Evolutionary conservation across 2,329 filamentous ascomycete genomes (phyloP), one percentile per base, ranked within the genome.

Genomic region (Ophiostoma piceae): DNA sequence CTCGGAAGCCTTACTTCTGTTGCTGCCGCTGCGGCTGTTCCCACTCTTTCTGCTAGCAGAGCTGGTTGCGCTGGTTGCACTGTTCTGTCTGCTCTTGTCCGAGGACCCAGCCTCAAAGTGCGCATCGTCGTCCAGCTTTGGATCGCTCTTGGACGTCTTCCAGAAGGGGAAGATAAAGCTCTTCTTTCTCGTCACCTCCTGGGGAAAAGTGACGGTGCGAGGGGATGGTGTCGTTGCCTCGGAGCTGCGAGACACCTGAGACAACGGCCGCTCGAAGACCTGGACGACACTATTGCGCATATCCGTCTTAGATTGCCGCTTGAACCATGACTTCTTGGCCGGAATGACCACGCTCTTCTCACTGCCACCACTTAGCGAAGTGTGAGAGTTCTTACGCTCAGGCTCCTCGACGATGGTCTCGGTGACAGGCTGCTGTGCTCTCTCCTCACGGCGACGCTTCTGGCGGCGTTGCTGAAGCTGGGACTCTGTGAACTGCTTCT

Each of bases 151-250:
- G 35, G 73, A 77, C 66, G 77, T 80, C 75, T 85, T 86, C 85
- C 84, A 88, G 72, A 87, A 87, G 5, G 82, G 79, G 19, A 87
- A 81, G 39, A 79, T 80, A 71, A 87, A 86, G 9, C 80, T 84
- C 78, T 83, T 86, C 77, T 83, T 87, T 67, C 76, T 77, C 1
- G 76, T 71, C 39, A 73, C 73, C 35, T 70, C 67, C 41, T 71
- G 66, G 0, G 71, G 47, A 5, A 54, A 35, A 8, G 39, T 32
- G 9, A 22, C 37, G 3, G 22, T 22, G 12, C 39, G 22, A 1
- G 65, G 32, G 11, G 54, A 37, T 9, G 66, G 43, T 26, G 57
- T 57, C 4, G 69, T 35, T 7, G 41, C 39, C 11, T 71, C 71
- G 0, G 69, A 16, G 19, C 57, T 47, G 5, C 57, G 70, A 39